Base-by-base conservation (phyloP, 768 basidiomycete genomes). In the Paxillus rubicundulus region DNA sequence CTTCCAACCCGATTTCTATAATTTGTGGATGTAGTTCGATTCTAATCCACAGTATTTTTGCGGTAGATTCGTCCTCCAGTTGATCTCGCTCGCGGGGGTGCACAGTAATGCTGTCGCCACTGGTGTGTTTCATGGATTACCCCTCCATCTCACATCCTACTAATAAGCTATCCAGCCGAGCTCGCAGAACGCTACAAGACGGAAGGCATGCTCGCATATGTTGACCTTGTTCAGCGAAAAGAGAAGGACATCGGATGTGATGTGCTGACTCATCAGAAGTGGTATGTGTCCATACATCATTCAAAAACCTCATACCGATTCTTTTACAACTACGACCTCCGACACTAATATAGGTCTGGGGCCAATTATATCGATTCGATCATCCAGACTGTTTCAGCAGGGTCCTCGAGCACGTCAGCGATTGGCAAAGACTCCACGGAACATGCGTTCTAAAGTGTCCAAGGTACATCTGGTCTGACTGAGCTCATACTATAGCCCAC, bases 221-320 rank as follows among this genome's bases (percentile, higher is more conserved):
- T 94, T 43, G 80, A 94, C 53, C 82, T 92, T 17, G 82, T 95
- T 45, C 92, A 96, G 64, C 76, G 82, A 57, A 92, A 89, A 68
- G 92, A 96, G 70, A 89, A 86, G 69, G 91, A 87, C 61, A 81
- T 93, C 46, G 88, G 88, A 32, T 89, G 87, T 54, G 92, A 96
- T 66, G 92, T 96, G 30, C 74, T 95, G 43, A 96, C 89, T 3
- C 92, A 96, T 69, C 92, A 96, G 73, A 95, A 93, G 78, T 97
- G 93, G 92, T 85, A 37, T 52, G 78, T 70, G 12, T 17, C 27
- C 39, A 4, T 21, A 2, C 33, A 30, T 5, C 20, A 18, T 7
- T 13, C 50, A 49, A n/a, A 27, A 39, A 20, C 38, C 20, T 28
- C 43, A 13, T 46, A 18, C 30, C 45, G 1, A 41, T 9, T 32